These are phyloP conservation scores for Penicillium nordicum DNA, from an alignment of 2,329 filamentous ascomycete species.

Conservation along the genomic window DNA sequence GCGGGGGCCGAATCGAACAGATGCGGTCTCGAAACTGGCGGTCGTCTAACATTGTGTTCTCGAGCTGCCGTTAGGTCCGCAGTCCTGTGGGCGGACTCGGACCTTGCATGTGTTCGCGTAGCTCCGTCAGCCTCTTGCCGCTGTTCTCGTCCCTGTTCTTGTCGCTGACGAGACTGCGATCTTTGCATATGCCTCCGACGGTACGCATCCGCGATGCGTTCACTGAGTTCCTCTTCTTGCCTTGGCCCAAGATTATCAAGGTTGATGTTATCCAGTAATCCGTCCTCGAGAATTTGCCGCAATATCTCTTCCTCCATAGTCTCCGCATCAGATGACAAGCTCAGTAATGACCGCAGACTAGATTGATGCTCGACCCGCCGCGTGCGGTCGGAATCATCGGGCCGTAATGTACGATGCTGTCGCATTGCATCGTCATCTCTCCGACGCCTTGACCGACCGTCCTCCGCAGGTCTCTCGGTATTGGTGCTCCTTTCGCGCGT, in stretches of 20 bases:
- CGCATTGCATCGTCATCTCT: constrained; percentile 30
- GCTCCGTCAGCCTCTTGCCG: constrained; percentile 31
- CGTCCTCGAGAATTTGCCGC: constrained; percentile 82
- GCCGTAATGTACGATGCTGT: constrained; percentile 22
- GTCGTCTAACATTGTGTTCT: constrained; percentile 21
- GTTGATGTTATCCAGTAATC: constrained; percentile 81
- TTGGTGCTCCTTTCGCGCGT: constrained; percentile 38
- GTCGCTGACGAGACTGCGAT: constrained; percentile 36
- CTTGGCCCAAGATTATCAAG: constrained; percentile 78
- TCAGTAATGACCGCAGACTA: constrained; percentile 79
- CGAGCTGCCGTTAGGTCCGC: constrained; percentile 16
- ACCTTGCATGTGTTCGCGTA: constrained; percentile 28
- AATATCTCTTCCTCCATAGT: constrained; percentile 83
- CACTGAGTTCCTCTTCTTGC: constrained; percentile 85
- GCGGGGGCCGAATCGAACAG: constrained; percentile 31
- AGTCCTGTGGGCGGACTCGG: constrained; percentile 30
- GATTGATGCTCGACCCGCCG: constrained; percentile 83
- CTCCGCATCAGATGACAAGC: constrained; percentile 67
- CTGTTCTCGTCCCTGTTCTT: constrained; percentile 31
- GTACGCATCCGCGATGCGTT: constrained; percentile 86
- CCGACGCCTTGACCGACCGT: constrained; percentile 37
- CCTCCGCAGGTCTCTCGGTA: constrained; percentile 37
- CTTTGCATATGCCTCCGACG: constrained; percentile 62
- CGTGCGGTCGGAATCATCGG: constrained; percentile 33
- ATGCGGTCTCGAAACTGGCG: constrained; percentile 33